These are phyloP conservation scores for Penicillium dipodomyicola DNA, from an alignment of 495 filamentous ascomycete species.

Conservation along the genomic window DNA sequence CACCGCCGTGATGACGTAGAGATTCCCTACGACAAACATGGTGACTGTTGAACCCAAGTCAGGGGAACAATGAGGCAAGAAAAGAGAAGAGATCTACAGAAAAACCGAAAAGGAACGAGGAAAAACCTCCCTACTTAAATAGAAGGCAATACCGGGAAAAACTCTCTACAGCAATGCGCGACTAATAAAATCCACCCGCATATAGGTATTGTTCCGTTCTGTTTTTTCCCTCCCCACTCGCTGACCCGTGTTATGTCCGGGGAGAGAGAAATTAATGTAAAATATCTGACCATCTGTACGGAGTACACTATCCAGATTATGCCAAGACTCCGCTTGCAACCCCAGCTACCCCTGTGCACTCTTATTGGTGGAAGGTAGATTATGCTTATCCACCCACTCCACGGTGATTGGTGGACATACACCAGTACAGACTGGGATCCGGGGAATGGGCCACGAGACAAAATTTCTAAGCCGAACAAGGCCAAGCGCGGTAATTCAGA, in stretches of 20 bases:
- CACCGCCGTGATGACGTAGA: constrained; percentile 73
- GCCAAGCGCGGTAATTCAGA: constrained; percentile 16
- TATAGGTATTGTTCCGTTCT: background rate
- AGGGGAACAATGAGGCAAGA: constrained; percentile 1
- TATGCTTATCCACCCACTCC: background rate
- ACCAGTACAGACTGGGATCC: constrained; percentile 21
- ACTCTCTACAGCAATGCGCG: background rate
- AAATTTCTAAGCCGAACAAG: constrained; percentile 10
- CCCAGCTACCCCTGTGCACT: background rate
- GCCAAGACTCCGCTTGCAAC: constrained; percentile 28
- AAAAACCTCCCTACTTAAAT: constrained; percentile 2
- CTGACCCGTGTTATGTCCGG: constrained; percentile 4
- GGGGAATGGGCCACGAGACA: constrained; percentile 27
- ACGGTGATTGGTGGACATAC: constrained; percentile 14
- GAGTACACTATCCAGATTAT: background rate
- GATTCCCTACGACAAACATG: constrained; percentile 55
- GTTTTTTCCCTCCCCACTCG: background rate
- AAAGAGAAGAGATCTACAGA: background rate
- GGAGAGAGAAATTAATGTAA: constrained; percentile 10
- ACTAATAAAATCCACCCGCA: constrained; percentile 1
- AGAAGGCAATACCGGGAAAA: constrained; percentile 8
- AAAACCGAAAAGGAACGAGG: background rate
- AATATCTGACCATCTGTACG: background rate
- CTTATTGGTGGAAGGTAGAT: constrained; percentile 14
- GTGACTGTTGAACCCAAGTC: constrained; percentile 15